Percentiles rank a stretch among this genome's conserved stretches.
Conservation (phyloP, 306 rosid species). For the Vigna hirtella region DNA sequence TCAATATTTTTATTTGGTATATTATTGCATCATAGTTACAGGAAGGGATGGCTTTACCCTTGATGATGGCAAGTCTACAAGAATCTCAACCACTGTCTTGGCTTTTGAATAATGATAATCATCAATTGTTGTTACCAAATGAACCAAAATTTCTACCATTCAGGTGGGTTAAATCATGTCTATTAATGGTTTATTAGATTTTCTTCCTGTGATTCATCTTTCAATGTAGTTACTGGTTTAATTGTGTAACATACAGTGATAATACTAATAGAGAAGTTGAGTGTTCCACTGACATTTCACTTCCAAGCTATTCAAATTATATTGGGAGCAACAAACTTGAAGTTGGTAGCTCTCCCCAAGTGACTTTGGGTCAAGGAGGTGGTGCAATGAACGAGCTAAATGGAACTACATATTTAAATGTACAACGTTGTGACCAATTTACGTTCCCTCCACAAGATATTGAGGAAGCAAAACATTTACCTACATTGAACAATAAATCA, state of each 20-base stretch:
- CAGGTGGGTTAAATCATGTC: constrained; percentile 55
- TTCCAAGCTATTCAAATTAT: constrained; percentile 62
- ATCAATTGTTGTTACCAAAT: constrained; percentile 53
- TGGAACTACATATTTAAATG: constrained; percentile 55
- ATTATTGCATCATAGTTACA: constrained; percentile 54
- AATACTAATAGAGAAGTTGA: constrained; percentile 59
- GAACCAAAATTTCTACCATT: constrained; percentile 61
- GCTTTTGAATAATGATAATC: constrained; percentile 62
- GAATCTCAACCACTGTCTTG: constrained; percentile 72
- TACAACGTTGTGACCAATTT: constrained; percentile 62
- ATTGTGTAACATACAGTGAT: constrained; percentile 44
- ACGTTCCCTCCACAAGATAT: constrained; percentile 54
- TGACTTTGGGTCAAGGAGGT: constrained; percentile 58
- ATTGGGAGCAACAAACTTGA: constrained; percentile 53
- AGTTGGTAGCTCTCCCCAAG: constrained; percentile 60
- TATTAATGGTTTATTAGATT: constrained; percentile 8
- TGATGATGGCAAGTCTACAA: constrained; percentile 64
- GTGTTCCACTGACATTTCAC: constrained; percentile 57
- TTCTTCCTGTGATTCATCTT: constrained; percentile 22
- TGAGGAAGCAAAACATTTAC: constrained; percentile 48
- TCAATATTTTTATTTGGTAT: constrained; percentile 34
- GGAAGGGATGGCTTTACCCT: constrained; percentile 62
- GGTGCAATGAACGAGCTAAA: constrained; percentile 57
- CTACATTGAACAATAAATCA: constrained; percentile 48
- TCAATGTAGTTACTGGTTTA: constrained; percentile 18